Percentiles rank a stretch among this genome's conserved stretches.
Conservation (phyloP, 176 grass and related monocot genomes). For the Echinochloa phyllopogon region DNA sequence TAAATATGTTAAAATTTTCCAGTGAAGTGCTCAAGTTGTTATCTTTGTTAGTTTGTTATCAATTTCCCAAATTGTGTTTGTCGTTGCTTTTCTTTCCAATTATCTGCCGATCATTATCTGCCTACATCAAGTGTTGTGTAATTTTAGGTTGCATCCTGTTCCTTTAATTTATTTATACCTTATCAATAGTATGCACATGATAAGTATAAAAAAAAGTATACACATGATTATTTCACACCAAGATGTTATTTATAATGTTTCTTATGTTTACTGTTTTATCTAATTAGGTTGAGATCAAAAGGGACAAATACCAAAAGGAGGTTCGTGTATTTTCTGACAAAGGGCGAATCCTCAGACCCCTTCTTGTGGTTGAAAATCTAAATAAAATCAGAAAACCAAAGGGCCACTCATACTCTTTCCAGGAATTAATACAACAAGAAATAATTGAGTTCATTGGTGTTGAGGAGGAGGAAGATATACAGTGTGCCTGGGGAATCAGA, state of each 20-base stretch:
- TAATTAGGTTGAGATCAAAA: slow-evolving; percentile 94
- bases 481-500: slow-evolving; percentile 83
- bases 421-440: slow-evolving; percentile 84
- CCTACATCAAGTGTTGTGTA: neutral
- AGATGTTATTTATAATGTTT: slow-evolving; percentile 15
- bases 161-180: neutral
- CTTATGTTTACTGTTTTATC: slow-evolving; percentile 7
- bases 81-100: neutral
- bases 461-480: slow-evolving; percentile 92
- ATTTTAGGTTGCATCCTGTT: slow-evolving; percentile 26
- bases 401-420: slow-evolving; percentile 61
- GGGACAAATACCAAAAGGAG: slow-evolving; percentile 82
- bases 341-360: slow-evolving; percentile 85
- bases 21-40: slow-evolving; percentile 26
- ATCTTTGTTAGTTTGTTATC: neutral
- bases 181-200: neutral
- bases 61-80: slow-evolving; percentile 5
- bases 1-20: slow-evolving; percentile 18
- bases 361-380: slow-evolving; percentile 91
- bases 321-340: slow-evolving; percentile 90
- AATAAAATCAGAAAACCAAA: slow-evolving; percentile 80
- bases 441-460: slow-evolving; percentile 91
- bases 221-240: slow-evolving; percentile 10
- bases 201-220: neutral
- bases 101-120: neutral